Evolutionary conservation across 2,329 filamentous ascomycete species (phyloP).

Genomic region (Didymella exigua): DNA sequence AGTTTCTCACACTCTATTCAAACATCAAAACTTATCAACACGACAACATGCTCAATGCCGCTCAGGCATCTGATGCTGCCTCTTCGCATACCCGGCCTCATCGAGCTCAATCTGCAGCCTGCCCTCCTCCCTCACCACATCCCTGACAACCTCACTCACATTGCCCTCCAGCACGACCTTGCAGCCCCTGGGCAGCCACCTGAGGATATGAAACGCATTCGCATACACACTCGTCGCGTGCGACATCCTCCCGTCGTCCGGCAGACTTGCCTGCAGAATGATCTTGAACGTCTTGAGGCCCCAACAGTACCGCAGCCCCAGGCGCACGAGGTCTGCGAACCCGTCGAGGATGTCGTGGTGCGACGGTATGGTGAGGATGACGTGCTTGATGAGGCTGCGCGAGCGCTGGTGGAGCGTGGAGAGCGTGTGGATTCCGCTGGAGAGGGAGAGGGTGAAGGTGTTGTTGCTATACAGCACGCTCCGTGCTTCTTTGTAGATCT

Average conservation of each 20-base stretch:
- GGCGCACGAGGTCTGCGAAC: conserved; percentile 54
- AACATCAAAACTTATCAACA: neutral
- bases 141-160: conserved; percentile 48
- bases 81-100: conserved; percentile 44
- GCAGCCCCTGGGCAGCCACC: conserved; percentile 53
- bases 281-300: conserved; percentile 52
- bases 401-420: conserved; percentile 50
- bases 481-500: conserved; percentile 46
- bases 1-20: neutral
- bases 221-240: conserved; percentile 53
- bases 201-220: conserved; percentile 55
- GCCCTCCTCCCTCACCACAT: conserved; percentile 52
- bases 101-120: conserved; percentile 49
- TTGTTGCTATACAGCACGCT: conserved; percentile 43
- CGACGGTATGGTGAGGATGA: conserved; percentile 52
- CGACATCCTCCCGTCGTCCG: conserved; percentile 31
- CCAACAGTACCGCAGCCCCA: conserved; percentile 54
- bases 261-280: conserved; percentile 42
- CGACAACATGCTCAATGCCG: conserved; percentile 19
- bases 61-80: conserved; percentile 49
- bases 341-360: conserved; percentile 55
- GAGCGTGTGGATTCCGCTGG: conserved; percentile 48
- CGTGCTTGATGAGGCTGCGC: conserved; percentile 51
- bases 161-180: conserved; percentile 50
- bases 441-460: conserved; percentile 46